phyloP scores from a whole-genome alignment of 768 basidiomycete species.

The Kwoniella sp. region DNA sequence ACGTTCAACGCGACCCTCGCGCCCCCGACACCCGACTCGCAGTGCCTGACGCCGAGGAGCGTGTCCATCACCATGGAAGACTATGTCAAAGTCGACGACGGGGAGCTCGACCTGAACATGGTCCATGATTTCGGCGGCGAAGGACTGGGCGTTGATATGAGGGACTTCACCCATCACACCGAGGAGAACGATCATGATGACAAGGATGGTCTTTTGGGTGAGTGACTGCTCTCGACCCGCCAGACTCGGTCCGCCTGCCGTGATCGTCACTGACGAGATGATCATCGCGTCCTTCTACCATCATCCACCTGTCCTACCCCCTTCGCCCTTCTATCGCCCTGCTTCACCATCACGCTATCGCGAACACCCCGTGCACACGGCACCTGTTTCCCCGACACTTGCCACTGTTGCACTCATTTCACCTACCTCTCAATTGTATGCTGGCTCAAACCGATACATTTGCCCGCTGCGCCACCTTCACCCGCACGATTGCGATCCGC shows the following conservation, averaged over 20 bases:
- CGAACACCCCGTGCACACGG: too few species aligned
- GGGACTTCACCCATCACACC: constrained; percentile 33
- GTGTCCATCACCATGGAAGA: constrained; percentile 20
- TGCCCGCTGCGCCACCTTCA: neutral
- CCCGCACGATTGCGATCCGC: neutral
- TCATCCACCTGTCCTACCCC: too few species aligned
- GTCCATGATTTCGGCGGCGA: constrained; percentile 42
- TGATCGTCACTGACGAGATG: too few species aligned
- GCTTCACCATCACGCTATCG: too few species aligned
- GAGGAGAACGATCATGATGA: constrained; percentile 12
- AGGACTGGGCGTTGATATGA: constrained; percentile 42
- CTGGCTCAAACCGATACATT: neutral
- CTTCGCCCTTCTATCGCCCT: too few species aligned
- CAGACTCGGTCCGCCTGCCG: neutral
- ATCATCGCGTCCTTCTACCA: neutral
- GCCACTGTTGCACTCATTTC: too few species aligned
- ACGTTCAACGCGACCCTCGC: constrained; percentile 6
- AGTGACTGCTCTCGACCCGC: neutral
- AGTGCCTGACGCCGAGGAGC: constrained; percentile 8
- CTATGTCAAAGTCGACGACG: constrained; percentile 13
- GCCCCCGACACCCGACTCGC: constrained; percentile 1
- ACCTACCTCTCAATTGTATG: too few species aligned
- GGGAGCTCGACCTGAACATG: constrained; percentile 35
- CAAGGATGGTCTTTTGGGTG: constrained; percentile 13
- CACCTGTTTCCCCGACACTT: too few species aligned